Evolutionary conservation across 2,329 filamentous ascomycete species (phyloP), one percentile per base, ranked within the genome.

Genomic region (Epichloe amarillans): DNA sequence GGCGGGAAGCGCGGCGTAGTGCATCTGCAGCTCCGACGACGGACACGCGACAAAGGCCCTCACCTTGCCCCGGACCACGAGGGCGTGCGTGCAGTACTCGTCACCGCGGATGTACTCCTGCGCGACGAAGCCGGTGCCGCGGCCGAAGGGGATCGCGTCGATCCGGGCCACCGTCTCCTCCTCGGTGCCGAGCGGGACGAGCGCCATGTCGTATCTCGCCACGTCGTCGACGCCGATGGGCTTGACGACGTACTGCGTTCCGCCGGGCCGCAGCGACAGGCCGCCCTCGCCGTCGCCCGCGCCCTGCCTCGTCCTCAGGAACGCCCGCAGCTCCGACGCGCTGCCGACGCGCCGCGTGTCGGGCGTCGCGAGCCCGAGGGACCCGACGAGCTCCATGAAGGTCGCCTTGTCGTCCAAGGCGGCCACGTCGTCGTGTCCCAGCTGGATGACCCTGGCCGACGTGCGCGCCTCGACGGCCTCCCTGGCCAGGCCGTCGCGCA

Each of bases 21-120:
- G 80, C 76, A 86, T 84, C 23, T 80, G 67, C 4, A 83, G 67
- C 55, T 79, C 79, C 0, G 72, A 69, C 1, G 78, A 82, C 2
- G 77, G 77, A 59, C 84, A 87, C 0, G 83, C 79, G 6, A 80
- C 76, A 56, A 89, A 88, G 0, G 76, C 77, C 47, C 75, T 76
- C 15, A 90, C 75, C 36, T 74, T 64, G 1, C 84, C 84, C 0
- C 70, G 66, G n/a, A 88, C 70, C 4, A 89, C 67, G 3, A 89
- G 70, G 0, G 83, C 69, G 57, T 89, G 84, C 0, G 85, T 87
- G 64, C 82, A 86, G 61, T 82, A 88, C 61, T 88, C 84, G 0
- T 72, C 70, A 0, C 74, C 71, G 0, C 59, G 52, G 54, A 86
- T 77, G 62, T 76, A 86, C 60, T 88, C 79, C 60, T 90, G 84